Evolutionary conservation across 1,284 basidiomycete genomes (phyloP), one percentile per base, ranked within the genome.

Genomic region (Boletus mariae): DNA sequence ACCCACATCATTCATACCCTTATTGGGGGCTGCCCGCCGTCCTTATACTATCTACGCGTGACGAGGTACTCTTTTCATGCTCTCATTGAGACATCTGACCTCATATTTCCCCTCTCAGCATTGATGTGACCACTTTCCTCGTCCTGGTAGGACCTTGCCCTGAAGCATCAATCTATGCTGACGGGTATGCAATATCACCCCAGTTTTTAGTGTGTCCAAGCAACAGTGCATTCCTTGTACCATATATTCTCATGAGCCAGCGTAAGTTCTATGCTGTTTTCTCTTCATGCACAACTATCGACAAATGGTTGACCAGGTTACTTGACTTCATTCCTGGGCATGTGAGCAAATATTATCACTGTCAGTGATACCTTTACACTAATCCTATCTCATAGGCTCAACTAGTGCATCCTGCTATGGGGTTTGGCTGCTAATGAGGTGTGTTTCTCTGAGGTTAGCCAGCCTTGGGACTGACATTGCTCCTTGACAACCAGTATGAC

Each of bases 151-250:
- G n/a, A n/a, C n/a, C n/a, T n/a, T n/a, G n/a, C n/a, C n/a, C n/a
- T n/a, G n/a, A n/a, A n/a, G n/a, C n/a, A n/a, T n/a, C n/a, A n/a
- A n/a, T n/a, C n/a, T n/a, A n/a, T n/a, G n/a, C n/a, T n/a, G n/a
- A n/a, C n/a, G n/a, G n/a, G n/a, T n/a, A n/a, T n/a, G n/a, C n/a
- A n/a, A 25, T 25, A 20, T 13, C 6, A 2, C 3, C 1, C 11
- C 26, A 68, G 66, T 68, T 68, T 57, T 47, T 68, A 20, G n/a
- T n/a, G 66, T 57, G 11, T 68, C 66, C 68, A 10, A 54, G 52
- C 20, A 71, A 70, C 15, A 69, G 69, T n/a, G 66, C 57, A 1
- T 68, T 70, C 42, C 64, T 71, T 15, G 57, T 68, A 8, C 69
- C 66, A 0, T 68, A 71, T 32, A 68, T 68, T 43, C 61, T 68